phyloP scores from a whole-genome alignment of 1,139 yeast genomes.

The Trichomonascaceae sp. region DNA sequence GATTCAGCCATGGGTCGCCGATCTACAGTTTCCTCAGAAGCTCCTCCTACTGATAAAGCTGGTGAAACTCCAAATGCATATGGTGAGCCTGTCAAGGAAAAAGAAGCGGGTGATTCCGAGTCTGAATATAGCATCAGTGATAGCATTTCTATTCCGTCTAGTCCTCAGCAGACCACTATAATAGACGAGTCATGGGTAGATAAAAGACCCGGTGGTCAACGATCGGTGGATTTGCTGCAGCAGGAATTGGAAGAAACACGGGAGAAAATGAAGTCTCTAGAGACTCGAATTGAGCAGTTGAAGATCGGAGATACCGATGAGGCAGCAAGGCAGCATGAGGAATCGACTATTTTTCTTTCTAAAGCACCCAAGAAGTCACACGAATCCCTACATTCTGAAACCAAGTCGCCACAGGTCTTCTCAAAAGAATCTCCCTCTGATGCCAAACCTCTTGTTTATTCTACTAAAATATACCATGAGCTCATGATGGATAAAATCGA shows the following conservation, averaged over 20 bases:
- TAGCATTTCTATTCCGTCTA: background rate
- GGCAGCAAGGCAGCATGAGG: background rate
- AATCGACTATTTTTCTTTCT: background rate
- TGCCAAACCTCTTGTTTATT: background rate
- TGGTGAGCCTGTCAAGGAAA: background rate
- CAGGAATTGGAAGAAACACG: conserved; percentile 1
- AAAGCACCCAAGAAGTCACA: background rate
- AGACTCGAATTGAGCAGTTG: background rate
- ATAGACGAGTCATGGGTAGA: background rate
- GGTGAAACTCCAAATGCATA: background rate
- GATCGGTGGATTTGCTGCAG: background rate
- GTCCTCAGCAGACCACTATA: background rate
- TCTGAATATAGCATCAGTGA: background rate
- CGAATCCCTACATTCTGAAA: background rate
- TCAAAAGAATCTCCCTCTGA: background rate
- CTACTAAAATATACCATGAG: conserved; percentile 14
- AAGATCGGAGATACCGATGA: background rate
- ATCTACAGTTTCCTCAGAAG: background rate
- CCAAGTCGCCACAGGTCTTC: background rate
- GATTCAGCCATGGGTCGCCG: background rate
- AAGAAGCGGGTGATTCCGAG: background rate
- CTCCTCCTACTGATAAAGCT: background rate
- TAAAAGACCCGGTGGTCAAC: background rate
- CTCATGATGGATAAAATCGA: conserved; percentile 28
- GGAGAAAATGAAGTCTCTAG: background rate